Evolutionary conservation across 1,139 yeast genomes (phyloP).

Genomic region (Debaryomyces psychrophilus): DNA sequence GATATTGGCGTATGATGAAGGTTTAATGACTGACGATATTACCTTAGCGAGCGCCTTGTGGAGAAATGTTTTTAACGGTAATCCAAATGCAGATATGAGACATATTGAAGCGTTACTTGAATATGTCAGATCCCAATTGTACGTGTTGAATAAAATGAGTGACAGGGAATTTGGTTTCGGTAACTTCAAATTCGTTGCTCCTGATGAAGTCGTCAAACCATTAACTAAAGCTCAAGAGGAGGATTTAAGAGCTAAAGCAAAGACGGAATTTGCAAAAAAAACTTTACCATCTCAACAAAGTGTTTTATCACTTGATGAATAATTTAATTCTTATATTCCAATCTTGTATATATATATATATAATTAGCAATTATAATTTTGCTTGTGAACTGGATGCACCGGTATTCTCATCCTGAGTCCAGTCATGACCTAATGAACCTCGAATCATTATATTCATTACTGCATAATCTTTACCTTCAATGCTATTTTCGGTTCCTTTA

Average conservation of each 20-base stretch:
- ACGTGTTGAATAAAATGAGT: constrained; percentile 78
- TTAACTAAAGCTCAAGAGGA: constrained; percentile 65
- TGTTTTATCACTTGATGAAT: constrained; percentile 63
- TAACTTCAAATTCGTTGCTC: constrained; percentile 81
- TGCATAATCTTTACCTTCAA: constrained; percentile 52
- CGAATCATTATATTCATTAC: constrained; percentile 63
- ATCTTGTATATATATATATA: constrained; percentile 8
- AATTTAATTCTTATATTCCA: constrained; percentile 12
- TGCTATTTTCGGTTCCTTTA: constrained; percentile 28
- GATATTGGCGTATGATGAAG: constrained; percentile 92
- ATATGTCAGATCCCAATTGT: constrained; percentile 85
- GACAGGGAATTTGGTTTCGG: constrained; percentile 96
- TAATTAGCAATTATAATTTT: constrained; percentile 18
- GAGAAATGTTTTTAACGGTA: constrained; percentile 90
- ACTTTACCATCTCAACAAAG: constrained; percentile 66
- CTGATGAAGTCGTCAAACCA: constrained; percentile 75
- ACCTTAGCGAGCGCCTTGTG: constrained; percentile 86
- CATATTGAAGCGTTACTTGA: constrained; percentile 87
- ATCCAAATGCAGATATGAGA: constrained; percentile 77
- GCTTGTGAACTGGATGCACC: constrained; percentile 12
- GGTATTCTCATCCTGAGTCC: constrained; percentile 30
- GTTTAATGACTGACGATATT: constrained; percentile 77
- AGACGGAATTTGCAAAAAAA: constrained; percentile 38
- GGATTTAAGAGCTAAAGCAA: constrained; percentile 43
- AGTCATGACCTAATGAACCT: constrained; percentile 45